Evolutionary conservation across 139 green algal species (phyloP), one percentile per base, ranked within the genome.

Genomic region (Haematococcus lacustris): DNA sequence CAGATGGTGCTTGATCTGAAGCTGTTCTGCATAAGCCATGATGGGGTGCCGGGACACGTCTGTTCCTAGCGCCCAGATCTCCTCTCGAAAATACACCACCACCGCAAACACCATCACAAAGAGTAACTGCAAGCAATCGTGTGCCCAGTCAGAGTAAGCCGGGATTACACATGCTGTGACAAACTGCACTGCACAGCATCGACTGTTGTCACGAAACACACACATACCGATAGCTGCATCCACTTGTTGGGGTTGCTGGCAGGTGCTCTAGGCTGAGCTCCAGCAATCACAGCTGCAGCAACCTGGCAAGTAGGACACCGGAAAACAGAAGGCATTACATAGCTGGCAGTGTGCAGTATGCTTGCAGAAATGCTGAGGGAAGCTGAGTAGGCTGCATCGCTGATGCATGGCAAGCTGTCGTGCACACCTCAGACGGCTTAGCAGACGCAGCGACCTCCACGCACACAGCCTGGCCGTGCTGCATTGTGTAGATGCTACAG

Each of bases 1-100:
- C 6, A 72, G 47, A 32, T 72, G 64, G 30, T 72, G 67, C 32
- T 51, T 30, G 23, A 72, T 72, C 30, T 72, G 67, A n/a, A 72
- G 47, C 43, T 72, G 67, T 32, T 72, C 67, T 32, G 32, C 67
- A 21, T 65, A 38, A 7, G n/a, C 67, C 67, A 72, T 72, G 33
- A 72, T 60, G 1, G 47, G 47, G 32, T 72, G 67, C 47, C 17
- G 38, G 3, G 17, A 25, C 67, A 72, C 67, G 32, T 72, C 67
- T 72, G 67, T 63, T 43, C 67, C 39, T 9, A 72, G 25, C 2
- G 67, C 13, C 43, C 47, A 72, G 3, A 72, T 37, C 43, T 72
- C 67, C 47, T 72, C 47, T 37, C 67, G 30, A 30, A 72, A 72
- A 21, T 72, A 72, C 28, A 72, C 33, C 26, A 64, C 39, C 1